Conservation (phyloP, 179 eudicot genomes). For the Actinidia chinensis region DNA sequence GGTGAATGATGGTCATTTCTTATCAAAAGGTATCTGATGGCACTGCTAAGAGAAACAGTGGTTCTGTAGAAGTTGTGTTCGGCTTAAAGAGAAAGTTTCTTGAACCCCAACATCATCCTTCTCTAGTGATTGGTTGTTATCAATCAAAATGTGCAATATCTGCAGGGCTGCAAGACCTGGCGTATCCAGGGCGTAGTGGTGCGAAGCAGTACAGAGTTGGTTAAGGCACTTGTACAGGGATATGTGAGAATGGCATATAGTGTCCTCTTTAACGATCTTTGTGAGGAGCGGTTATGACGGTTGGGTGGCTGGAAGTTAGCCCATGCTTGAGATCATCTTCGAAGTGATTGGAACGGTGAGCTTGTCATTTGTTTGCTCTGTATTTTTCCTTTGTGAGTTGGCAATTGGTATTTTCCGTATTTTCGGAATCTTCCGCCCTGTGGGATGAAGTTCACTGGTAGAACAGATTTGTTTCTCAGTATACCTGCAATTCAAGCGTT, state of each 20-base stretch:
- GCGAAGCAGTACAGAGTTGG: slow-evolving; percentile 81
- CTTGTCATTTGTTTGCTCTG: slow-evolving; percentile 62
- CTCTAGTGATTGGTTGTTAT: slow-evolving; percentile 63
- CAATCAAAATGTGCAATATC: slow-evolving; percentile 69
- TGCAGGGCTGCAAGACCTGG: slow-evolving; percentile 76
- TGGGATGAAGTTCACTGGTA: slow-evolving; percentile 75
- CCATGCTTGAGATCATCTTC: slow-evolving; percentile 68
- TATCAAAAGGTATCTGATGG: slow-evolving; percentile 43
- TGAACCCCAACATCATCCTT: slow-evolving; percentile 52
- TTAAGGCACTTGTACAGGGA: slow-evolving; percentile 69
- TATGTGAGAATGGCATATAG: slow-evolving; percentile 64
- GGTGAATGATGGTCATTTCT: slow-evolving; percentile 43
- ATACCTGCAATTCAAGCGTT: slow-evolving; percentile 62
- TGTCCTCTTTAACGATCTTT: slow-evolving; percentile 59
- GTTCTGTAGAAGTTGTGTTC: slow-evolving; percentile 34
- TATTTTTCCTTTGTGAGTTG: slow-evolving; percentile 96
- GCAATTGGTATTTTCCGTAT: slow-evolving; percentile 88
- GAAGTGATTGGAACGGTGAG: slow-evolving; percentile 62
- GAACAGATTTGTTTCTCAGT: slow-evolving; percentile 86
- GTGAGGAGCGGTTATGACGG: slow-evolving; percentile 58
- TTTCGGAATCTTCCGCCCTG: slow-evolving; percentile 54
- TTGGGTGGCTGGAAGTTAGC: slow-evolving; percentile 80
- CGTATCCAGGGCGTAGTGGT: slow-evolving; percentile 63
- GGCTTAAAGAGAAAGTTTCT: slow-evolving; percentile 39
- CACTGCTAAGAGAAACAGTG: slow-evolving; percentile 35